Conservation (phyloP, 495 filamentous ascomycete genomes). For the Xylaria grammica region DNA sequence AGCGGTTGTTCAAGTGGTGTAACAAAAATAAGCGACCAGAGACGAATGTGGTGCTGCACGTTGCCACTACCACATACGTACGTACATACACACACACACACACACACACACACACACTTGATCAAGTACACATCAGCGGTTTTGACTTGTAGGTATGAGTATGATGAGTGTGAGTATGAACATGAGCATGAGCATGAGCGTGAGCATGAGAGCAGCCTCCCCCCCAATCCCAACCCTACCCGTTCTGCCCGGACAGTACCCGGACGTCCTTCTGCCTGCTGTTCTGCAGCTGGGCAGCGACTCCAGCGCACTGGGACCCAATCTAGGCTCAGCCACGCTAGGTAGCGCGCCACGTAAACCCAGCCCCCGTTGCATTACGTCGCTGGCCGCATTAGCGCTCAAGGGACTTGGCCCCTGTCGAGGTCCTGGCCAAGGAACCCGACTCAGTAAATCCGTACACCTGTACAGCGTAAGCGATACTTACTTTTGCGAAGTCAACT, state of each 20-base stretch:
- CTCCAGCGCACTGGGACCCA: conserved; percentile 11
- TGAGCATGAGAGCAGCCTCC: no score
- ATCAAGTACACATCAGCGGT: not conserved
- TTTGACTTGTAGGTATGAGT: not conserved
- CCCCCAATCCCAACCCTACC: no score
- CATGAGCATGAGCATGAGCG: no score
- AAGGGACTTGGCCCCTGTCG: conserved; percentile 23
- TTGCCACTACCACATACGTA: no score
- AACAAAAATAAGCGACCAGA: no score
- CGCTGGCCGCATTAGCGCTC: conserved; percentile 36
- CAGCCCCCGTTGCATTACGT: conserved; percentile 42
- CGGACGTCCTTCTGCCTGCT: no score
- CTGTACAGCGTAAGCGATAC: conserved; percentile 4
- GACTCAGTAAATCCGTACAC: not conserved
- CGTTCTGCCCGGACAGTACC: no score
- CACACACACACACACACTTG: no score
- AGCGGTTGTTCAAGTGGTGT: no score
- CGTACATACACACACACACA: no score
- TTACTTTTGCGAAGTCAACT: conserved; percentile 22
- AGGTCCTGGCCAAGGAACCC: conserved; percentile 9
- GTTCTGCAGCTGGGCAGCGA: conserved; percentile 16
- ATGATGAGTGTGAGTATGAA: no score
- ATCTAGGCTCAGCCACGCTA: conserved; percentile 22
- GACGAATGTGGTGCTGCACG: no score
- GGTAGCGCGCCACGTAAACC: conserved; percentile 26